Evolutionary conservation across 1,139 yeast species (phyloP).

Genomic region (Trichomonascaceae sp.): DNA sequence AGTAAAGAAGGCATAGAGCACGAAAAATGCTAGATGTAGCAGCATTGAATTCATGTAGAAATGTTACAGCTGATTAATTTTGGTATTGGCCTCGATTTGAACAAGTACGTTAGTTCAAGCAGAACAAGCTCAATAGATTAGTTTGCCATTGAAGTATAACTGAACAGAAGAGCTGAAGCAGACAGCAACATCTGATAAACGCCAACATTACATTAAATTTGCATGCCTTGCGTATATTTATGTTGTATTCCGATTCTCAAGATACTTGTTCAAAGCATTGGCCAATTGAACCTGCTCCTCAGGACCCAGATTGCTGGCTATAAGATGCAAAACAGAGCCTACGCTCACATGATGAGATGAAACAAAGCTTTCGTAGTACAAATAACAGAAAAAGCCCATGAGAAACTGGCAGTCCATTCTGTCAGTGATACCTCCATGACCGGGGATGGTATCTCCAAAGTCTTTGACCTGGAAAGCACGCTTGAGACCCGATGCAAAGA

Average conservation of each 20-base stretch:
- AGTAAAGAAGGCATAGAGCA: background rate
- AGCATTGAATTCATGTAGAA: background rate
- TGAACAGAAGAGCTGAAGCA: background rate
- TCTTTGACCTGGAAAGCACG: conserved; percentile 95
- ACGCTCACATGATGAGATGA: conserved; percentile 59
- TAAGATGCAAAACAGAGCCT: conserved; percentile 67
- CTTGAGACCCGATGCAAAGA: conserved; percentile 93
- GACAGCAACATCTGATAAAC: background rate
- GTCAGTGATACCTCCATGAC: conserved; percentile 98
- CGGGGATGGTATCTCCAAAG: conserved; percentile 90
- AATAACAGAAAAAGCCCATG: conserved; percentile 92
- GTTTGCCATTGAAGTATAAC: too few relatives aligned
- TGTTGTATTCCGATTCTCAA: conserved; percentile 30
- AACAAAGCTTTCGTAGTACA: conserved; percentile 88
- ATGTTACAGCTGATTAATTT: background rate
- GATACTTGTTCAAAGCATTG: conserved; percentile 54
- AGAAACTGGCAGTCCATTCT: conserved; percentile 96
- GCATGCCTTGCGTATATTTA: background rate
- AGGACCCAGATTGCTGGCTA: conserved; percentile 62
- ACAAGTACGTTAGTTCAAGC: too few relatives aligned
- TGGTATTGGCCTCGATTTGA: background rate
- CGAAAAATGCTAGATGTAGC: background rate
- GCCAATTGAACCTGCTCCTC: conserved; percentile 63
- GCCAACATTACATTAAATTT: background rate
- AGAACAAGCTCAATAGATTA: too few relatives aligned